A percentile compares a stretch with the other conserved stretches of the same genome.
Evolutionary conservation across 345 rosid genomes (phyloP).

Genomic region (Ailanthus altissimus): DNA sequence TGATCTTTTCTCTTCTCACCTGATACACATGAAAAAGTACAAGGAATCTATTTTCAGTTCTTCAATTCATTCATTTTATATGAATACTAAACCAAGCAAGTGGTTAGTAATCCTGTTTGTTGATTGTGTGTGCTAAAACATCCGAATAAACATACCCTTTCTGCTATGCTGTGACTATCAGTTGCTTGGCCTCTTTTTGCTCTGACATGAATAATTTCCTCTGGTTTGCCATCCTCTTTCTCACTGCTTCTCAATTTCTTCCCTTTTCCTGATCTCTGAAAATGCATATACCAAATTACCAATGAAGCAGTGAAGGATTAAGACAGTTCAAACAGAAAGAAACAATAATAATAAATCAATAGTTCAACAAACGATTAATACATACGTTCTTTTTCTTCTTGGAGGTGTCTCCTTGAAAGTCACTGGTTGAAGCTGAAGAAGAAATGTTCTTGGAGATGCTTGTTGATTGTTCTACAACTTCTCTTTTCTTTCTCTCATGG

Average conservation of each 20-base stretch:
- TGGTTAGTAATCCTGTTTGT: background rate
- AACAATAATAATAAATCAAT: background rate
- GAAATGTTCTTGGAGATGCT: slow-evolving; percentile 28
- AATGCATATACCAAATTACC: background rate
- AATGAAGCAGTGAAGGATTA: background rate
- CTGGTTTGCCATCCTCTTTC: slow-evolving; percentile 30
- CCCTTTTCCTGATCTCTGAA: slow-evolving; percentile 41
- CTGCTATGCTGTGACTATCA: slow-evolving; percentile 60
- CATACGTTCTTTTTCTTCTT: slow-evolving; percentile 30
- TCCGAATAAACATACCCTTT: slow-evolving; percentile 38
- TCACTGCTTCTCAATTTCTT: slow-evolving; percentile 36
- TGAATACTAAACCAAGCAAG: background rate
- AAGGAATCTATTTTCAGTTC: background rate
- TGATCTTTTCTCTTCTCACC: slow-evolving; percentile 60
- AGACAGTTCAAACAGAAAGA: background rate
- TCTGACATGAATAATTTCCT: slow-evolving; percentile 57
- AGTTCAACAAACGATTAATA: background rate
- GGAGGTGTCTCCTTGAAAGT: slow-evolving; percentile 19
- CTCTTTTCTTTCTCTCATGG: slow-evolving; percentile 29
- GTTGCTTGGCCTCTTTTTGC: slow-evolving; percentile 66
- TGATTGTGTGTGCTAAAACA: background rate
- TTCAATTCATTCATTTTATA: background rate
- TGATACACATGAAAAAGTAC: slow-evolving; percentile 11
- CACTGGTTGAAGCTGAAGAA: slow-evolving; percentile 28
- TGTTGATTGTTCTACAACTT: slow-evolving; percentile 28